Evolutionary conservation across 768 basidiomycete species (phyloP).

Genomic region (Suillus alpinus): DNA sequence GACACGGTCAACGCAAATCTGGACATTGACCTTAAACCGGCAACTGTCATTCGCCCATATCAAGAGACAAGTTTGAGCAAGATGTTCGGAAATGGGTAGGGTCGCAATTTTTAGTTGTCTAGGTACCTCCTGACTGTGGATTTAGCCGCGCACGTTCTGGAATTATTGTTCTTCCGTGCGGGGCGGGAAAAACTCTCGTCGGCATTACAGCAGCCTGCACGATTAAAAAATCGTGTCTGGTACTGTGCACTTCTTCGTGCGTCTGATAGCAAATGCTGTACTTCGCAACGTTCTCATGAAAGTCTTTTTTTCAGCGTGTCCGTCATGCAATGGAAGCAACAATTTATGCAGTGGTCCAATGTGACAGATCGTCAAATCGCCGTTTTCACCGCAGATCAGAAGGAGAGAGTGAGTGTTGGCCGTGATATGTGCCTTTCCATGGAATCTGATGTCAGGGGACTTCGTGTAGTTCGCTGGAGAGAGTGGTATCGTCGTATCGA

Average conservation of each 20-base stretch:
- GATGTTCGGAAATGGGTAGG: conserved; percentile 99
- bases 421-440: not conserved
- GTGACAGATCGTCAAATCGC: conserved; percentile 96
- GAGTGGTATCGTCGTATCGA: conserved; percentile 97
- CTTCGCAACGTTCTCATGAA: not conserved
- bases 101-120: not conserved
- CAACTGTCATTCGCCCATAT: conserved; percentile 95
- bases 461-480: conserved; percentile 83
- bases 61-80: conserved; percentile 98
- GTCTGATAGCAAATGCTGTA: conserved; percentile 28
- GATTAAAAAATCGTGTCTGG: conserved; percentile 97
- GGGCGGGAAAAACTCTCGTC: conserved; percentile 97
- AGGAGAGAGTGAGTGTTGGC: conserved; percentile 73
- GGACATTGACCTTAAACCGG: conserved; percentile 97
- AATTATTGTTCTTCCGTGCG: conserved; percentile 97
- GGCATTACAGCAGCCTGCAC: conserved; percentile 99
- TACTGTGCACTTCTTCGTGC: conserved; percentile 96
- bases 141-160: conserved; percentile 93
- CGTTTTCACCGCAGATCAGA: conserved; percentile 96
- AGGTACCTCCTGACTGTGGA: conserved; percentile 9
- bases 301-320: conserved; percentile 54
- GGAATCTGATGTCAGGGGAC: conserved; percentile 5
- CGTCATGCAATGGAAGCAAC: conserved; percentile 98
- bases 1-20: conserved; percentile 95
- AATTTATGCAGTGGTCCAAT: conserved; percentile 99